These are phyloP conservation scores for Durio zibethinus DNA, from an alignment of 345 rosid genomes.

Conservation along the genomic window DNA sequence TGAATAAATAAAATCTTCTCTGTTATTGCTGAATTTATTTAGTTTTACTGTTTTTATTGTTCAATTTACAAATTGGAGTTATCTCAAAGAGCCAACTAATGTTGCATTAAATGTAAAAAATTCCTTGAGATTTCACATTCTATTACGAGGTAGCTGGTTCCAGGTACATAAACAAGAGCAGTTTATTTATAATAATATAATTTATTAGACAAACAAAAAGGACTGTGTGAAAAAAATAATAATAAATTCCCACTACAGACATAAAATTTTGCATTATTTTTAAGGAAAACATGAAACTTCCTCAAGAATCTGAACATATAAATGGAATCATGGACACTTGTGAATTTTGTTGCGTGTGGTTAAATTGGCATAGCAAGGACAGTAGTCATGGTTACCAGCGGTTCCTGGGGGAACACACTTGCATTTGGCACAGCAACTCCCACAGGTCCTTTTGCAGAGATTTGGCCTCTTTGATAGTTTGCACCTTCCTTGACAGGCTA, in stretches of 20 bases:
- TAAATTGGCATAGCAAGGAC: slow-evolving; percentile 61
- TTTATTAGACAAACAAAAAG: neutral
- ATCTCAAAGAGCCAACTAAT: no score
- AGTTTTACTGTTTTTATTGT: no score
- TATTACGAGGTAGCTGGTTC: no score
- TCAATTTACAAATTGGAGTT: no score
- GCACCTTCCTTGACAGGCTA: slow-evolving; percentile 66
- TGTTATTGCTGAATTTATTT: no score
- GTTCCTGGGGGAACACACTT: slow-evolving; percentile 82
- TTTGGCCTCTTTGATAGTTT: slow-evolving; percentile 47
- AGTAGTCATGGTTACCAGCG: slow-evolving; percentile 53
- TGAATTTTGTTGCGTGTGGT: slow-evolving; percentile 63
- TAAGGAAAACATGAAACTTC: neutral
- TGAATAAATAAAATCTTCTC: no score
- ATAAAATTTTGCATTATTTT: no score
- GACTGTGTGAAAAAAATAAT: neutral
- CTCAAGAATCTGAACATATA: neutral
- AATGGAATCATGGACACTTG: slow-evolving; percentile 59
- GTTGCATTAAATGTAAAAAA: no score
- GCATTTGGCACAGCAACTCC: slow-evolving; percentile 70
- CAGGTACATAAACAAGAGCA: no score
- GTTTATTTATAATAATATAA: no score
- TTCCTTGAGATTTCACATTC: no score
- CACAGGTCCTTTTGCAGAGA: slow-evolving; percentile 63
- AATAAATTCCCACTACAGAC: neutral